A percentile compares a stretch with the other conserved stretches of the same genome.
These are phyloP conservation scores for Globisporangium echinulatum DNA, from an alignment of 352 stramenopile genomes.

Conservation along the genomic window DNA sequence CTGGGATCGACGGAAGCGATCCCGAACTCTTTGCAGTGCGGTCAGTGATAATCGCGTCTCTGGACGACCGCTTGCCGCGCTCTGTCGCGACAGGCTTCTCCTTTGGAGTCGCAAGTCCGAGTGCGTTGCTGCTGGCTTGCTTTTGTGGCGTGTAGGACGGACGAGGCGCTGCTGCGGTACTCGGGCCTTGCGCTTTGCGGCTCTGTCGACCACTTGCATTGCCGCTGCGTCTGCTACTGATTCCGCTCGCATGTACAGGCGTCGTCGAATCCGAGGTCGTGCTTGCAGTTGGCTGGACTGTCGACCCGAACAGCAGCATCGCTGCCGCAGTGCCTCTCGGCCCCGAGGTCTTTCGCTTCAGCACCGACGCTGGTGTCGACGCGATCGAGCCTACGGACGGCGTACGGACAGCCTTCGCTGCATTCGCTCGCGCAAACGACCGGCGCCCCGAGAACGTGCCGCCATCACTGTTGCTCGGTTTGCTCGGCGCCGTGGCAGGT, in stretches of 20 bases:
- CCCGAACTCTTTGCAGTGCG: not conserved
- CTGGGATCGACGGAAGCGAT: slow-evolving; percentile 6
- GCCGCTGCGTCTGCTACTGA: not conserved
- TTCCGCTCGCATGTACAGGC: not conserved
- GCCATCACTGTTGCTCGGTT: slow-evolving; percentile 1
- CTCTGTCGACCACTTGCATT: not conserved
- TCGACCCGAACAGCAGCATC: slow-evolving; percentile 11
- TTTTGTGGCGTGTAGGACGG: not conserved
- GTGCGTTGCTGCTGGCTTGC: not conserved
- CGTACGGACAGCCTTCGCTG: too few species aligned
- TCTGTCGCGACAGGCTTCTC: not conserved
- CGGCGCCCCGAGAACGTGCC: not conserved
- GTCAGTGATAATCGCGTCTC: not conserved
- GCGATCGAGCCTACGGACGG: too few species aligned
- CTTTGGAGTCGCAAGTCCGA: not conserved
- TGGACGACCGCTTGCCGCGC: not conserved
- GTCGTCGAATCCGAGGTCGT: not conserved
- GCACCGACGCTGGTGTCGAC: not conserved
- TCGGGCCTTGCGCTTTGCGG: not conserved
- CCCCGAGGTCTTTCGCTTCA: slow-evolving; percentile 3
- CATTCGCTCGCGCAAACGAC: not conserved
- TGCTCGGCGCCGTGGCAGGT: not conserved
- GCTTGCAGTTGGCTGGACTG: not conserved
- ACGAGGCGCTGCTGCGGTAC: not conserved
- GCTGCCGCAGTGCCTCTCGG: slow-evolving; percentile 2